Conservation (phyloP, 352 stramenopile species). For the Phytophthora uliginosa region DNA sequence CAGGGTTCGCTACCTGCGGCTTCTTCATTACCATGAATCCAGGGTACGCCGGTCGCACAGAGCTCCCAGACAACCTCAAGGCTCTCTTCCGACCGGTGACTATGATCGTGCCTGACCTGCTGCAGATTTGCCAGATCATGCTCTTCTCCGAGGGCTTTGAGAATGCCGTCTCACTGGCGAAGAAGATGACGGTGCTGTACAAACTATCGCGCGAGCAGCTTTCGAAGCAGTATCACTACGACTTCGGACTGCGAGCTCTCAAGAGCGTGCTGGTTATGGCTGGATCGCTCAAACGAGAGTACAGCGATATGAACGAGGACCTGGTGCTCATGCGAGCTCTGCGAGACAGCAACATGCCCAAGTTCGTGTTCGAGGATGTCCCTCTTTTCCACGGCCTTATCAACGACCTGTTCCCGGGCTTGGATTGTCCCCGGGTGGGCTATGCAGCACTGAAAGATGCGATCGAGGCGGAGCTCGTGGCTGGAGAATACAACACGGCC, state of each 20-base stretch:
- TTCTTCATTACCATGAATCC: slow-evolving; percentile 98
- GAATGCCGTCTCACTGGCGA: slow-evolving; percentile 88
- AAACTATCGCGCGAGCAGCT: slow-evolving; percentile 96
- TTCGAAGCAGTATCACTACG: slow-evolving; percentile 97
- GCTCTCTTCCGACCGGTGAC: slow-evolving; percentile 94
- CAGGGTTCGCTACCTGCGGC: slow-evolving; percentile 93
- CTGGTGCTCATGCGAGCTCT: slow-evolving; percentile 96
- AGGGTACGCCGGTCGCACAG: slow-evolving; percentile 92
- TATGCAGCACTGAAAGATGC: slow-evolving; percentile 93
- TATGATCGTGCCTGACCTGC: slow-evolving; percentile 94
- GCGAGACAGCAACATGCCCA: slow-evolving; percentile 97
- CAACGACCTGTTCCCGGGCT: slow-evolving; percentile 95
- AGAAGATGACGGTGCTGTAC: slow-evolving; percentile 97
- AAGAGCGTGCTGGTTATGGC: slow-evolving; percentile 97
- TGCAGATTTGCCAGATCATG: slow-evolving; percentile 97
- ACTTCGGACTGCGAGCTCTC: slow-evolving; percentile 95
- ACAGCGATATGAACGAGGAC: slow-evolving; percentile 94
- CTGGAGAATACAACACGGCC: slow-evolving; percentile 84
- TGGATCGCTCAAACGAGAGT: slow-evolving; percentile 94
- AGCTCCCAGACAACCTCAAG: slow-evolving; percentile 95
- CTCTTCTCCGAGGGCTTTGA: slow-evolving; percentile 96
- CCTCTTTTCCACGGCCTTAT: slow-evolving; percentile 96
- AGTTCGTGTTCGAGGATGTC: slow-evolving; percentile 98
- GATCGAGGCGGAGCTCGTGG: slow-evolving; percentile 88
- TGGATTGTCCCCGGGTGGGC: slow-evolving; percentile 94